A percentile compares a stretch with the other conserved stretches of the same genome.
Conservation (phyloP, 2,329 filamentous ascomycete genomes). For the Paracoccidioides lutzii region DNA sequence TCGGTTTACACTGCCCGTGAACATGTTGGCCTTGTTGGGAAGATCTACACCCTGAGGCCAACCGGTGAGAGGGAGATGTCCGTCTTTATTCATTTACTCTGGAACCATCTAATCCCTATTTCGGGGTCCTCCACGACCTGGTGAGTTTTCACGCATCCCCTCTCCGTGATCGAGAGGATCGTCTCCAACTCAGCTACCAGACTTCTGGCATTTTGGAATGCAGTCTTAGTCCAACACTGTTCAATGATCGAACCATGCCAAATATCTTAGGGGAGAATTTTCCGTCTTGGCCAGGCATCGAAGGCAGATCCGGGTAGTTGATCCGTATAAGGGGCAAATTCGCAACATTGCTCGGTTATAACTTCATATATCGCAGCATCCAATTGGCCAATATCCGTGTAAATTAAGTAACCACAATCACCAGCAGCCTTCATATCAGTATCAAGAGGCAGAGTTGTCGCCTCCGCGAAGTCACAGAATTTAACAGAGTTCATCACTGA, state of each 20-base stretch:
- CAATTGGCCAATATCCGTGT: constrained; percentile 5
- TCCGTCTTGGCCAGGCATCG: not conserved
- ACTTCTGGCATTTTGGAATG: not conserved
- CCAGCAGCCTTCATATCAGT: constrained; percentile 1
- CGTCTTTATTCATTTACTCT: no score
- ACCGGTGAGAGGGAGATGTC: no score
- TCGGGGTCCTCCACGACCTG: no score
- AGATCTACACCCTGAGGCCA: no score
- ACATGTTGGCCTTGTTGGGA: no score
- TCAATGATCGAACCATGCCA: constrained; percentile 3
- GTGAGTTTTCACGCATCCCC: no score
- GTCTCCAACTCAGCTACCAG: constrained; percentile 2
- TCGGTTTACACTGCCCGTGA: no score
- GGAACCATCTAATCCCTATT: no score
- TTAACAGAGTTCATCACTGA: constrained; percentile 15
- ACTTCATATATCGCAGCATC: constrained; percentile 6
- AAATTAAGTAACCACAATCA: constrained; percentile 7
- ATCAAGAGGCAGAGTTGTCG: constrained; percentile 4
- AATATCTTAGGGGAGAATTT: not conserved
- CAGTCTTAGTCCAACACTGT: constrained; percentile 2
- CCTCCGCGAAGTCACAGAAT: constrained; percentile 19
- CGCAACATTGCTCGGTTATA: constrained; percentile 1
- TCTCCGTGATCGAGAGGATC: not conserved
- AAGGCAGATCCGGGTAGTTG: not conserved
- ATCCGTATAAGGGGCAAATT: constrained; percentile 4